Evolutionary conservation across 2,329 filamentous ascomycete genomes (phyloP), one percentile per base, ranked within the genome.

Genomic region (Thermoascus crustaceus): DNA sequence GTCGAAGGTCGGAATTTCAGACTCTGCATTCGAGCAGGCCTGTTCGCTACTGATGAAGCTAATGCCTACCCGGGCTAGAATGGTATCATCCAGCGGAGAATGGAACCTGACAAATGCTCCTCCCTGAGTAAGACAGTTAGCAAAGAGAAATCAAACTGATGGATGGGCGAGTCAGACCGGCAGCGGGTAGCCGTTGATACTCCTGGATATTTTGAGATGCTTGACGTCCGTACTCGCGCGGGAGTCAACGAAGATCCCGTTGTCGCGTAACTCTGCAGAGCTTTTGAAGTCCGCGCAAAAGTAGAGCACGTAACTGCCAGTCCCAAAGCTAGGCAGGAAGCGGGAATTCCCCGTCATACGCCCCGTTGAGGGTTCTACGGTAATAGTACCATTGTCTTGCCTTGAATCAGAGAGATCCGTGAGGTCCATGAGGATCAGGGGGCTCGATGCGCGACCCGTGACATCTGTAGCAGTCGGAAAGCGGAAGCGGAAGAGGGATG

Each of bases 231-330:
- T 57, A 38, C 70, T 74, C 2, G 76, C 76, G 5, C 77, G 68
- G 37, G 72, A 77, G 49, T 82, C 73, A 4, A 68, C 69, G 50
- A 75, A 84, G 22, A 83, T 68, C 9, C 80, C 80, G 14, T 61
- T 73, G 49, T 81, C 74, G 22, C 71, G 63, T 4, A 82, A 55
- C 0, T 58, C 52, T 2, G 72, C 69, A 1, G 48, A 37, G 29
- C 73, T 78, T 13, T 61, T 52, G 45, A 84, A 83, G 43, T 84
- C 80, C 0, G 76, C 77, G 47, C 80, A 84, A 49, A 84, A 82
- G 51, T 78, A 71, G 2, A 75, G 57, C 7, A 60, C 58, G 47
- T 78, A 84, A 2, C 51, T 65, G 4, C 79, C 79, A 26, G 69
- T 69, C 1, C 76, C 76, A 47, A 85, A 85, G 36, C 76, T 80